Base-by-base conservation (phyloP, 352 stramenopile species). In the Globisporangium rhizosaccharum region DNA sequence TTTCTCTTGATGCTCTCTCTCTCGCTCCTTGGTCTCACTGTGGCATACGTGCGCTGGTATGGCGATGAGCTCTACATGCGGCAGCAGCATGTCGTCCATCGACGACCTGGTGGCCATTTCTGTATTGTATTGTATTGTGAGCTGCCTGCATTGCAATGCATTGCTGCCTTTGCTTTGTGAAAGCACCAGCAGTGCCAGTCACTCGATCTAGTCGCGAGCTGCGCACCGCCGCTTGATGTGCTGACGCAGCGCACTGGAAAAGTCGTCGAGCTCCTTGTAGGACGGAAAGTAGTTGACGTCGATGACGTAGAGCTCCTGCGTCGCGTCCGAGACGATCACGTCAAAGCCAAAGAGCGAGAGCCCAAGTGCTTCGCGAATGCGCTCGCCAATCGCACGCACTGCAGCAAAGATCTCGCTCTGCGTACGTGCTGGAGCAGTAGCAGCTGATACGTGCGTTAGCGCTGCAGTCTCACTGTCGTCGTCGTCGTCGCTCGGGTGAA, bases 211-310 rank as follows among this genome's bases (percentile, higher is more conserved):
- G 17, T 42, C 15, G 11, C 12, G 18, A 8, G 28, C 60, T 17
- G 53, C 51, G 18, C 76, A 85, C 17, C 65, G 30, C 47, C 70
- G 66, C 56, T 73, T 76, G 51, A 93, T 74, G 68, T 91, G 83
- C 25, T 66, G 70, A 15, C 82, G 81, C 54, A 94, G 68, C 14
- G 78, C 56, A 3, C 56, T 33, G 57, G 73, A 74, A 65, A 94
- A 85, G 54, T 87, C 73, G 17, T 86, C 72, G 37, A 94, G 65
- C 63, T 94, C 85, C 51, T 85, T 87, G 70, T 91, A 94, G 5
- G 85, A 94, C 50, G 85, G 85, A 56, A 94, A 94, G 65, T 94
- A 94, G 67, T 94, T 94, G 61, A 94, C 79, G 51, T 94, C 85
- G 58, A 94, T 89, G 39, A 94, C 85, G 50, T 78, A 82, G 26